Conservation (phyloP, 768 basidiomycete genomes). For the Dendrothele bispora region DNA sequence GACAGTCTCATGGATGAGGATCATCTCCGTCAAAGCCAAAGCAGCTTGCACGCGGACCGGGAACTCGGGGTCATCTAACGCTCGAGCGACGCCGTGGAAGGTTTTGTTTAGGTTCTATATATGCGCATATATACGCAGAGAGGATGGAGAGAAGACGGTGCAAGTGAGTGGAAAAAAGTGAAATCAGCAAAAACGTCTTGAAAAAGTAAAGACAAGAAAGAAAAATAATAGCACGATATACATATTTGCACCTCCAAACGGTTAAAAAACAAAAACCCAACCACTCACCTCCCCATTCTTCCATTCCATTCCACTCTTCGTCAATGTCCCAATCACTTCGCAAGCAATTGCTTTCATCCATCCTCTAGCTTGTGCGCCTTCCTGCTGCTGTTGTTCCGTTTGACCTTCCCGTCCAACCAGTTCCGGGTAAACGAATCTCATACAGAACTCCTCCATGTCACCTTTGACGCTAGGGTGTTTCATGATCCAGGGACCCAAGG, state of each 20-base stretch:
- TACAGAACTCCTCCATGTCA: slow-evolving; percentile 76
- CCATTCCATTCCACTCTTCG: slow-evolving; percentile 70
- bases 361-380: no score
- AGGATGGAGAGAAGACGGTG: neutral
- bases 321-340: slow-evolving; percentile 76
- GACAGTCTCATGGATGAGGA: slow-evolving; percentile 64
- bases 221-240: no score
- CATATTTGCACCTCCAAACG: no score
- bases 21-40: slow-evolving; percentile 76
- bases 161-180: neutral
- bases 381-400: no score
- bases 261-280: neutral
- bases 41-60: slow-evolving; percentile 86
- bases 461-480: slow-evolving; percentile 77
- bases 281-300: slow-evolving; percentile 55
- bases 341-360: no score
- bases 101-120: slow-evolving; percentile 59
- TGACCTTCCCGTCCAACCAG: no score
- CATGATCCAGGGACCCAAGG: slow-evolving; percentile 78
- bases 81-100: slow-evolving; percentile 64
- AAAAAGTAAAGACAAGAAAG: neutral
- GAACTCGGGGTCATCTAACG: slow-evolving; percentile 75
- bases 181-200: no score
- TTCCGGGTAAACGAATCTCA: slow-evolving; percentile 73
- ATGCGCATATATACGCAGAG: neutral